Evolutionary conservation across 352 stramenopile genomes (phyloP).

Genomic region (Phytophthora sp.): DNA sequence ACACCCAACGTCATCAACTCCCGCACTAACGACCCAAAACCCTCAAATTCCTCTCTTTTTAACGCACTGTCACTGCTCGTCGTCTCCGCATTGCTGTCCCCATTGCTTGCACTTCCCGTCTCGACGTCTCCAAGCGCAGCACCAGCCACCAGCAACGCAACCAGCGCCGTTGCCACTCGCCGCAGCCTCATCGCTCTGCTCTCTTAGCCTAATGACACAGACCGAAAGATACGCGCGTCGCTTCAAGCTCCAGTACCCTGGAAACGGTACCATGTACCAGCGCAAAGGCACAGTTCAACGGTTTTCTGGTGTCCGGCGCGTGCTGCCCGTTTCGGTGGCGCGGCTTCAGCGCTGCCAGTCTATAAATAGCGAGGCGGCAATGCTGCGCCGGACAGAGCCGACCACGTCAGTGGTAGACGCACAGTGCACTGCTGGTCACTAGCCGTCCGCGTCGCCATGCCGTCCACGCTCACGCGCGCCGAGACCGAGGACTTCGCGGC

Average conservation of each 20-base stretch:
- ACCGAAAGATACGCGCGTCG: constrained; percentile 15
- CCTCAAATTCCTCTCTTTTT: no score
- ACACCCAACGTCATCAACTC: background rate
- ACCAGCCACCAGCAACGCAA: background rate
- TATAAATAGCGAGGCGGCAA: no score
- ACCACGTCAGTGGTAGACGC: background rate
- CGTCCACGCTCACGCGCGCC: constrained; percentile 52
- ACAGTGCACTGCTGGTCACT: constrained; percentile 16
- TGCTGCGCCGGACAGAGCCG: no score
- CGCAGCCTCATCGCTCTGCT: no score
- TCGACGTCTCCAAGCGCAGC: constrained; percentile 1
- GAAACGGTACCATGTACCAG: no score
- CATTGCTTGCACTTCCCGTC: constrained; percentile 2
- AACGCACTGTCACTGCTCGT: constrained; percentile 4
- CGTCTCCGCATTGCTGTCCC: background rate
- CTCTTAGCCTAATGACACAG: no score
- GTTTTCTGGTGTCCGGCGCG: background rate
- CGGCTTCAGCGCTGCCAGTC: background rate
- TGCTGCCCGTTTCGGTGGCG: background rate
- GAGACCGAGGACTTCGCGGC: constrained; percentile 74
- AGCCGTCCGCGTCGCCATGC: constrained; percentile 14
- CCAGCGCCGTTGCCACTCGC: no score
- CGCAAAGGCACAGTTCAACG: no score
- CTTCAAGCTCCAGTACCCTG: no score
- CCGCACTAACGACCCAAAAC: no score